These are phyloP conservation scores for Eucalyptus sp. DNA, from an alignment of 345 rosid genomes.

Conservation along the genomic window DNA sequence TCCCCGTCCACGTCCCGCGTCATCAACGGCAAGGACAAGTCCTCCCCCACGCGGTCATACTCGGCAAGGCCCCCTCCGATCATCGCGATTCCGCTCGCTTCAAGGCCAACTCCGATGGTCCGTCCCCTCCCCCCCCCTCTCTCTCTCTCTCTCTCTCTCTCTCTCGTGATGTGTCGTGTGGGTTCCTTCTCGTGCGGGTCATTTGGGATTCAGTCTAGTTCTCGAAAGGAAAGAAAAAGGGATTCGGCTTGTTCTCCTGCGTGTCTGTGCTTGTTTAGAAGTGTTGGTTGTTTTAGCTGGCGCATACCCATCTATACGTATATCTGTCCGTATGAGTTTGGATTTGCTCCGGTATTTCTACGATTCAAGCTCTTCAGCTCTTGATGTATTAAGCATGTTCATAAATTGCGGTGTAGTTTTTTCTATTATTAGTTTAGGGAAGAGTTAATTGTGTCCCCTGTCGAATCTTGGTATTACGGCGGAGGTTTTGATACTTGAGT, in stretches of 20 bases:
- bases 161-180: background rate
- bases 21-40: conserved; percentile 54
- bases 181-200: background rate
- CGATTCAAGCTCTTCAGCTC: background rate
- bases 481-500: background rate
- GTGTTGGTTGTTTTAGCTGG: background rate
- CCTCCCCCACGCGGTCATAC: conserved; percentile 21
- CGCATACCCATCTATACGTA: background rate
- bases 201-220: background rate
- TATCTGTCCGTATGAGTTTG: background rate
- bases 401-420: background rate
- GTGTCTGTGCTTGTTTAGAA: background rate
- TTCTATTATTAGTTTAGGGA: background rate
- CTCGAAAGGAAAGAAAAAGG: background rate
- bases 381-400: background rate
- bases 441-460: background rate
- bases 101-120: conserved; percentile 25
- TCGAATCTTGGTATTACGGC: background rate
- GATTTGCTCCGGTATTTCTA: background rate
- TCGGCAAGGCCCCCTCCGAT: conserved; percentile 47
- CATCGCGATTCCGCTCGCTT: conserved; percentile 46
- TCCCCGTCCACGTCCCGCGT: conserved; percentile 66
- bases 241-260: background rate
- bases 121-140: fast-evolving
- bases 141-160: background rate